Conservation (phyloP, 2,329 filamentous ascomycete species). For the Ophioceras dolichostomum region DNA sequence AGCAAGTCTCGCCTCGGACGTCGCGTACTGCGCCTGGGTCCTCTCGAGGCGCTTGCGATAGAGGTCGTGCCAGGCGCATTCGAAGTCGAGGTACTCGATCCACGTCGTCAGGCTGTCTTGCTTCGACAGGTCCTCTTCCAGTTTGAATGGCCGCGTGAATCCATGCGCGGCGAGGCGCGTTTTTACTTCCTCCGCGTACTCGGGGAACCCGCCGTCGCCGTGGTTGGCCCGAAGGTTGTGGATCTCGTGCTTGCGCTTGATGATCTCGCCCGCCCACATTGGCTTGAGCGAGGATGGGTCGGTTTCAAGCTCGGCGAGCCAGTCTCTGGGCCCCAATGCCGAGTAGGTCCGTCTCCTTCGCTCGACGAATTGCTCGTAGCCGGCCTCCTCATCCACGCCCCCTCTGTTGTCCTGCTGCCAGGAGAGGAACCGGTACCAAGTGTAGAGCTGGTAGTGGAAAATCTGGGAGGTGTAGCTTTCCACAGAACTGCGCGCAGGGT, state of each 20-base stretch:
- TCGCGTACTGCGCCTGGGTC: neutral
- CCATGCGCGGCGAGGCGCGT: slow-evolving; percentile 14
- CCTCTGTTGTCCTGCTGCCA: no score
- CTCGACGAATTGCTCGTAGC: no score
- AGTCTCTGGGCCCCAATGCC: neutral
- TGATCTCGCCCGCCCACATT: no score
- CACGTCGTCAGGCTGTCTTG: slow-evolving; percentile 23
- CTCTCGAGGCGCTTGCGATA: neutral
- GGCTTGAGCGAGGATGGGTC: no score
- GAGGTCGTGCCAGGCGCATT: slow-evolving; percentile 8
- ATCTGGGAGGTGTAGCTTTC: no score
- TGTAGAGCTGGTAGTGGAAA: no score
- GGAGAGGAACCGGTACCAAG: no score
- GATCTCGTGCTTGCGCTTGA: neutral
- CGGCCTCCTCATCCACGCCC: no score
- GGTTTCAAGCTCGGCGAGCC: neutral
- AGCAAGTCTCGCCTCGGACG: neutral
- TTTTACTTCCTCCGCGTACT: slow-evolving; percentile 14
- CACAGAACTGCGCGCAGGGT: no score
- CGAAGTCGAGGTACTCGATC: slow-evolving; percentile 24
- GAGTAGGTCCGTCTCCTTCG: no score
- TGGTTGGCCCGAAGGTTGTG: neutral
- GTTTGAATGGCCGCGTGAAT: slow-evolving; percentile 15
- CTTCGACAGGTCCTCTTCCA: slow-evolving; percentile 14
- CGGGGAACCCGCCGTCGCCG: slow-evolving; percentile 7